Evolutionary conservation across 2,329 filamentous ascomycete species (phyloP).

Genomic region (Aspergillus sp.): DNA sequence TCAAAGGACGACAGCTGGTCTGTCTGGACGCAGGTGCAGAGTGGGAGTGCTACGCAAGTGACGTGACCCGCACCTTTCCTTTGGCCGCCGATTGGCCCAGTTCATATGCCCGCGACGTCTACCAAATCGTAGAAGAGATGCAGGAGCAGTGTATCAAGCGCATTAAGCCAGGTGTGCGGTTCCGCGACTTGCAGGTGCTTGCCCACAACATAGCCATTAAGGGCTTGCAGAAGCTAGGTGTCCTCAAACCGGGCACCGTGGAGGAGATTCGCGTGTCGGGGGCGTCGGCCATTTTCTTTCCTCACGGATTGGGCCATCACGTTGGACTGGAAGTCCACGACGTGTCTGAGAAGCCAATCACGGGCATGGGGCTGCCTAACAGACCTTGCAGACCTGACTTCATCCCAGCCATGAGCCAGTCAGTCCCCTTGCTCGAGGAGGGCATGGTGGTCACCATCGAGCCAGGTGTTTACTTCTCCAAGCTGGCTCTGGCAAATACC

Average conservation of each 20-base stretch:
- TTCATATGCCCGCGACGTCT: slow-evolving; percentile 70
- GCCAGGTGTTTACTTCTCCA: slow-evolving; percentile 53
- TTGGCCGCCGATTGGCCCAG: slow-evolving; percentile 65
- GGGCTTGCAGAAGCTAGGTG: slow-evolving; percentile 73
- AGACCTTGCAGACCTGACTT: slow-evolving; percentile 23
- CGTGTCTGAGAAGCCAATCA: slow-evolving; percentile 41
- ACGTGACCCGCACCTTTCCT: slow-evolving; percentile 84
- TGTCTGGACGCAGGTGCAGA: slow-evolving; percentile 83
- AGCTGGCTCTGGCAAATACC: slow-evolving; percentile 39
- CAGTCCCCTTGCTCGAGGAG: slow-evolving; percentile 46
- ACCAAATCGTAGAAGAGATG: slow-evolving; percentile 84
- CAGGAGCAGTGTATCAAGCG: slow-evolving; percentile 74
- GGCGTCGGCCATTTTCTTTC: slow-evolving; percentile 44
- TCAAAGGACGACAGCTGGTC: slow-evolving; percentile 73
- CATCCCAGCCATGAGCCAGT: slow-evolving; percentile 30
- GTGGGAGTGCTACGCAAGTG: slow-evolving; percentile 71
- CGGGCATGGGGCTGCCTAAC: slow-evolving; percentile 26
- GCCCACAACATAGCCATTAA: slow-evolving; percentile 82
- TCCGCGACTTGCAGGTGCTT: slow-evolving; percentile 78
- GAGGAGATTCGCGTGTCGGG: slow-evolving; percentile 48
- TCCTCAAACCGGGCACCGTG: slow-evolving; percentile 65
- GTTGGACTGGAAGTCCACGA: slow-evolving; percentile 50
- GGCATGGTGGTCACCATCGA: slow-evolving; percentile 61
- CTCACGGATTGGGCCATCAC: slow-evolving; percentile 62
- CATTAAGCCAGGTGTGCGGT: slow-evolving; percentile 72